phyloP scores from a whole-genome alignment of 2,329 filamentous ascomycete genomes.

The Aureobasidium namibiae region DNA sequence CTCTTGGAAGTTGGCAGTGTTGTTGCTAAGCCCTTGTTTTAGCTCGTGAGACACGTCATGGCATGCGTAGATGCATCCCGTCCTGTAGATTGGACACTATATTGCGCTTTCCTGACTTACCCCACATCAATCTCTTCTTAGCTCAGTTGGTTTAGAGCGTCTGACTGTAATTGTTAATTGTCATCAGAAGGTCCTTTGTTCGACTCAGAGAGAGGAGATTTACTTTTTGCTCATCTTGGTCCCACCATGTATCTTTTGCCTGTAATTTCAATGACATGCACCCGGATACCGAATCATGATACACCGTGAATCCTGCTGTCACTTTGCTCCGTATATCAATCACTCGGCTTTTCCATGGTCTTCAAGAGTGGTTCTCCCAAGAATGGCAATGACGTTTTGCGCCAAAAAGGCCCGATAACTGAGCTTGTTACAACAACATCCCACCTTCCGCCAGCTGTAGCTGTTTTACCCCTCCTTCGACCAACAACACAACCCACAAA shows the following conservation, averaged over 20 bases:
- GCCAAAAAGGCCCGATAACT: neutral
- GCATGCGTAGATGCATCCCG: neutral
- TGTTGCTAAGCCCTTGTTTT: neutral
- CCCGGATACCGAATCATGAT: too few relatives aligned
- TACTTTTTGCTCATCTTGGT: neutral
- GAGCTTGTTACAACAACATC: neutral
- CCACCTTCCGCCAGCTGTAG: neutral
- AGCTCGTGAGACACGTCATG: neutral
- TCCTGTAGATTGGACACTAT: too few relatives aligned
- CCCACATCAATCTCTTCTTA: constrained; percentile 11
- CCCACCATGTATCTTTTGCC: neutral
- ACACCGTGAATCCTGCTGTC: too few relatives aligned
- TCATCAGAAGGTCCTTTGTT: constrained; percentile 13
- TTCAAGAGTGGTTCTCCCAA: too few relatives aligned
- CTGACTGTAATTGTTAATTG: constrained; percentile 12
- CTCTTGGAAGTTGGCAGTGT: neutral
- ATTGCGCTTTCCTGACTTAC: too few relatives aligned
- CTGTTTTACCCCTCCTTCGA: neutral
- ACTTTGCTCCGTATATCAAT: too few relatives aligned
- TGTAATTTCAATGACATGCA: neutral
- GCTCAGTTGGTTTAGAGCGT: constrained; percentile 14
- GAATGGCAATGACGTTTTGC: neutral
- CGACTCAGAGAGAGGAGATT: constrained; percentile 13
- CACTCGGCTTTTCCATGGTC: too few relatives aligned
- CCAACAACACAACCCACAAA: neutral